These are phyloP conservation scores for Brassica balearica DNA, from an alignment of 441 rosid genomes.

Conservation along the genomic window DNA sequence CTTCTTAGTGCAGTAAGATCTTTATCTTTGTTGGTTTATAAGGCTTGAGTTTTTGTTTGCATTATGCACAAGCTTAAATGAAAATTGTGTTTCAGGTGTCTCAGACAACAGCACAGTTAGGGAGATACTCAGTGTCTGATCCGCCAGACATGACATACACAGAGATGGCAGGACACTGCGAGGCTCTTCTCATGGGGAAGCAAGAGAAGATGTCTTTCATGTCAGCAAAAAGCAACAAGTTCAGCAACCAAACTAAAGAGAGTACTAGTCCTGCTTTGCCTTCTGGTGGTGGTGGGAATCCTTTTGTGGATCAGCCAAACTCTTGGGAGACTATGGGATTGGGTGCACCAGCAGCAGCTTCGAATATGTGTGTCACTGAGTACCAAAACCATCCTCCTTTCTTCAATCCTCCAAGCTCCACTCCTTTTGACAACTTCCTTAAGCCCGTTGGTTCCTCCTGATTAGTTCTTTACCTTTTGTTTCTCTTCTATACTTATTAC, in stretches of 20 bases:
- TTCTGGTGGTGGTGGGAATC: slow-evolving; percentile 51
- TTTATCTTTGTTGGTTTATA: neutral
- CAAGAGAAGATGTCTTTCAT: slow-evolving; percentile 81
- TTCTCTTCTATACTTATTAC: neutral
- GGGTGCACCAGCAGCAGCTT: slow-evolving; percentile 30
- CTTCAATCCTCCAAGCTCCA: slow-evolving; percentile 71
- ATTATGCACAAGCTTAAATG: neutral
- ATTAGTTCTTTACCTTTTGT: slow-evolving; percentile 24
- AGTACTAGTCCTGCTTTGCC: slow-evolving; percentile 8
- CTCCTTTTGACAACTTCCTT: slow-evolving; percentile 78
- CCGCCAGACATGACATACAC: slow-evolving; percentile 72
- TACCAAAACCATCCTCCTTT: slow-evolving; percentile 60
- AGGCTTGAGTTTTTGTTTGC: neutral
- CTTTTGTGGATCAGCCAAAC: slow-evolving; percentile 55
- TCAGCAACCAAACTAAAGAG: slow-evolving; percentile 37
- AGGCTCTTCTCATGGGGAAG: slow-evolving; percentile 82
- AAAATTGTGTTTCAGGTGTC: slow-evolving; percentile 52
- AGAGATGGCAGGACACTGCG: slow-evolving; percentile 88
- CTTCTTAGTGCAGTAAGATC: slow-evolving; percentile 61
- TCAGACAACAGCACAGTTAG: slow-evolving; percentile 74
- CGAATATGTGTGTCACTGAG: slow-evolving; percentile 57
- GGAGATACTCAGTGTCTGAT: slow-evolving; percentile 68
- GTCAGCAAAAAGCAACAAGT: slow-evolving; percentile 53
- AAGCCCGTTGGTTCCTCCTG: slow-evolving; percentile 77
- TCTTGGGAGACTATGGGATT: slow-evolving; percentile 41